Evolutionary conservation across 257 asterid genomes (phyloP).

Genomic region (Catharanthus roseus): DNA sequence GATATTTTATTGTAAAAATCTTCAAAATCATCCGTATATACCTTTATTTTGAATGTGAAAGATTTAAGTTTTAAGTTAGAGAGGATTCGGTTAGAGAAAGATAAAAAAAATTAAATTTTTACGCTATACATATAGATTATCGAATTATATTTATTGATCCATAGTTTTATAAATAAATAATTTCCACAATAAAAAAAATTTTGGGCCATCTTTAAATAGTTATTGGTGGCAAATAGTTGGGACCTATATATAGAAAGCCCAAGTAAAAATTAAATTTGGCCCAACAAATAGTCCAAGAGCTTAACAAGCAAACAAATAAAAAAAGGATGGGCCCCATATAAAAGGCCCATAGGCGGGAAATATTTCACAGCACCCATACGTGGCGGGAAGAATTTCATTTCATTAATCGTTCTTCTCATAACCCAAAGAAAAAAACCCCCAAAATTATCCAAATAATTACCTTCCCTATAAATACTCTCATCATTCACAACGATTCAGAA

Average conservation of each 20-base stretch:
- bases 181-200: too few relatives aligned
- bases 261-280: neutral
- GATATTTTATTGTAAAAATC: too few relatives aligned
- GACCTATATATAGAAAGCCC: neutral
- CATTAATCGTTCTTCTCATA: neutral
- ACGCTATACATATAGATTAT: too few relatives aligned
- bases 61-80: too few relatives aligned
- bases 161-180: too few relatives aligned
- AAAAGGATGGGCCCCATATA: neutral
- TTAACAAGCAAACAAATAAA: neutral
- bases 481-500: neutral
- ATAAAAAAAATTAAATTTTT: too few relatives aligned
- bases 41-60: too few relatives aligned
- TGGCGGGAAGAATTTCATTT: conserved; percentile 32
- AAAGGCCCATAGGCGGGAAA: conserved; percentile 36
- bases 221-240: too few relatives aligned
- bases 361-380: conserved; percentile 10
- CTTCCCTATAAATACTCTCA: neutral
- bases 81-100: too few relatives aligned
- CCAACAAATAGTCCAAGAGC: neutral
- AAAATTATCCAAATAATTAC: neutral
- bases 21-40: too few relatives aligned
- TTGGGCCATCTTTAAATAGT: too few relatives aligned
- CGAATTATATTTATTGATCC: too few relatives aligned
- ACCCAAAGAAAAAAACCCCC: neutral